Conservation (phyloP, 805 yeast species). For the Wickerhamiella qilinensis region DNA sequence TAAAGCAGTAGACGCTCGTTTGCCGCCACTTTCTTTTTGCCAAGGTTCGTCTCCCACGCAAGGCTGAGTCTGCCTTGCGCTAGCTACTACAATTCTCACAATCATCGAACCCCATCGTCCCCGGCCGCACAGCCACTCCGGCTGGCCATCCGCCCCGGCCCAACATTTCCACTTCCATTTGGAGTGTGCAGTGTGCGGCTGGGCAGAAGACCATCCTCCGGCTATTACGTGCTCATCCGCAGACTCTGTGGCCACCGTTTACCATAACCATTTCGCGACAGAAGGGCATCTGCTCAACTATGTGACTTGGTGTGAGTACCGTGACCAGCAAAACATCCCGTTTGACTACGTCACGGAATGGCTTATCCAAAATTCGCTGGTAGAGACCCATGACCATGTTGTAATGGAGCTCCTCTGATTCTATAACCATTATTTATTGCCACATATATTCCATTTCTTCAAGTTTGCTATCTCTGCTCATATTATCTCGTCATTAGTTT, state of each 20-base stretch:
- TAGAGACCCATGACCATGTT: constrained; percentile 4
- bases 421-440: too few species aligned
- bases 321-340: constrained; percentile 15
- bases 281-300: constrained; percentile 14
- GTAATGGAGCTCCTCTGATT: background rate
- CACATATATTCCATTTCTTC: too few species aligned
- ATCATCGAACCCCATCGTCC: background rate
- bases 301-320: constrained; percentile 15
- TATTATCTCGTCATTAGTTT: too few species aligned
- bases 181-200: constrained; percentile 16
- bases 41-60: too few species aligned
- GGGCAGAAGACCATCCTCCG: constrained; percentile 14
- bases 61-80: too few species aligned
- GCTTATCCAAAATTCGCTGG: constrained; percentile 15
- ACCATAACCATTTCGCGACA: constrained; percentile 14
- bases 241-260: background rate
- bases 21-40: too few species aligned
- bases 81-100: background rate
- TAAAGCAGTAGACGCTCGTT: too few species aligned
- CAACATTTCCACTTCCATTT: too few species aligned
- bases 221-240: constrained; percentile 1
- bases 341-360: constrained; percentile 18
- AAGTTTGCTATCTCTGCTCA: too few species aligned
- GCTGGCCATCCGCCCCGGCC: too few species aligned
- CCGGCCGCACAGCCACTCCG: background rate